phyloP scores from a whole-genome alignment of 2,329 filamentous ascomycete species.

The Graphiopsis chlorocephala region DNA sequence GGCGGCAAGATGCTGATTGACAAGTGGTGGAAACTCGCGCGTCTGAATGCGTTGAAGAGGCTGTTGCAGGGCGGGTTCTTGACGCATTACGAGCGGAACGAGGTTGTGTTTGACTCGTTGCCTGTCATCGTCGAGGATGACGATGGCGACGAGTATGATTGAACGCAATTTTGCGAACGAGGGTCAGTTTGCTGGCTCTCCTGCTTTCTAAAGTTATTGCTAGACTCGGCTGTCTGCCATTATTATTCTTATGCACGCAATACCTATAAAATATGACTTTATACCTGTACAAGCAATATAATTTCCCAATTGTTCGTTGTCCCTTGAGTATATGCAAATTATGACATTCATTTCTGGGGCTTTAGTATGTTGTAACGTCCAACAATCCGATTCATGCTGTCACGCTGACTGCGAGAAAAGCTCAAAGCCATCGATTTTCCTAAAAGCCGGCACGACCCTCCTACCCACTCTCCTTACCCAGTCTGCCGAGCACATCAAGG shows the following conservation, averaged over 20 bases:
- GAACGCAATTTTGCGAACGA: not conserved
- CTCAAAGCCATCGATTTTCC: too few relatives aligned
- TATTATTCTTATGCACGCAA: not conserved
- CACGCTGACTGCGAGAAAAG: not conserved
- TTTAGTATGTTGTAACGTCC: not conserved
- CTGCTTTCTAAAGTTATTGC: not conserved
- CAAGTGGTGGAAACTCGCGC: constrained; percentile 70
- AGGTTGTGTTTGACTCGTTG: constrained; percentile 58
- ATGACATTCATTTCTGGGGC: not conserved
- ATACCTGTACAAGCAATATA: not conserved
- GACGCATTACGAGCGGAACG: constrained; percentile 61
- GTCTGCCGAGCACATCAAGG: constrained; percentile 55
- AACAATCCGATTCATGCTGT: not conserved
- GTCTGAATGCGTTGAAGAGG: constrained; percentile 60
- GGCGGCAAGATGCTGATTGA: constrained; percentile 63
- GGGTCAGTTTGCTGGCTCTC: not conserved
- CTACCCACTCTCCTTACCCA: constrained; percentile 55
- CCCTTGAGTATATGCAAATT: not conserved
- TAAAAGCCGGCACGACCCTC: not conserved
- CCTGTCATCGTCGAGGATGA: constrained; percentile 41
- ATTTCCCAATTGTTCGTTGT: not conserved
- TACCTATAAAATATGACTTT: not conserved
- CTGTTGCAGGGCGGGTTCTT: constrained; percentile 62
- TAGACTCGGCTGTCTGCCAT: not conserved
- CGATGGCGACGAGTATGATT: constrained; percentile 13